Evolutionary conservation across 169 alveolate species (phyloP).

Genomic region (Perkinsus olseni): DNA sequence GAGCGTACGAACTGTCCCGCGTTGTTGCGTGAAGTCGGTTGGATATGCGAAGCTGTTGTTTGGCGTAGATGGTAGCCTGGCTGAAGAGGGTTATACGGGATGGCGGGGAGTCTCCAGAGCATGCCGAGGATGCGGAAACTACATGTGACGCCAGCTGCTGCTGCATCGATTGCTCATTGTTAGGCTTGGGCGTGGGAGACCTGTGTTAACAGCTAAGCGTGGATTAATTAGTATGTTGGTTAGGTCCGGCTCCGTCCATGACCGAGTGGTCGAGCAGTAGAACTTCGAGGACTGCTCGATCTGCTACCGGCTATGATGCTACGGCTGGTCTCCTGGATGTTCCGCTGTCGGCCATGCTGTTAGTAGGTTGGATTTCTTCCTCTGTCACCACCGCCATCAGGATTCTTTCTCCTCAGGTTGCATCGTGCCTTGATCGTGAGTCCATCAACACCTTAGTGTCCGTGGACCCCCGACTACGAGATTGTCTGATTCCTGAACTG

Average conservation of each 20-base stretch:
- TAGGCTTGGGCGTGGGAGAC: too few relatives aligned
- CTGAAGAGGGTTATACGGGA: neutral
- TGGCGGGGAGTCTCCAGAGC: neutral
- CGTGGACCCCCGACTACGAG: neutral
- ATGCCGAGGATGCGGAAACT: neutral
- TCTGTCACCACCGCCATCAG: neutral
- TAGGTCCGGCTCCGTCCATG: neutral
- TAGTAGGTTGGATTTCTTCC: neutral
- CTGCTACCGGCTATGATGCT: neutral
- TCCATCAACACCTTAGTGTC: neutral
- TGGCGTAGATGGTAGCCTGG: neutral
- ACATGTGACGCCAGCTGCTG: too few relatives aligned
- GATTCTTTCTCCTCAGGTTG: too few relatives aligned
- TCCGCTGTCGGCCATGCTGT: neutral
- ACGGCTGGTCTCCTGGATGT: neutral
- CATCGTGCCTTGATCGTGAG: neutral
- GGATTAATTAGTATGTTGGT: neutral
- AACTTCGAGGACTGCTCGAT: neutral
- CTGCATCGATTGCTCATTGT: too few relatives aligned
- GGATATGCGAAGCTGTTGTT: neutral
- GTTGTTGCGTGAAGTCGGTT: neutral
- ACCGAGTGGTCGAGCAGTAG: neutral
- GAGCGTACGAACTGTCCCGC: neutral
- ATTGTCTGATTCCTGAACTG: neutral
- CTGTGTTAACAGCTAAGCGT: too few relatives aligned